A percentile compares a stretch with the other conserved stretches of the same genome.
phyloP scores from a whole-genome alignment of 2,329 filamentous ascomycete genomes.

The Amphichorda felina region DNA sequence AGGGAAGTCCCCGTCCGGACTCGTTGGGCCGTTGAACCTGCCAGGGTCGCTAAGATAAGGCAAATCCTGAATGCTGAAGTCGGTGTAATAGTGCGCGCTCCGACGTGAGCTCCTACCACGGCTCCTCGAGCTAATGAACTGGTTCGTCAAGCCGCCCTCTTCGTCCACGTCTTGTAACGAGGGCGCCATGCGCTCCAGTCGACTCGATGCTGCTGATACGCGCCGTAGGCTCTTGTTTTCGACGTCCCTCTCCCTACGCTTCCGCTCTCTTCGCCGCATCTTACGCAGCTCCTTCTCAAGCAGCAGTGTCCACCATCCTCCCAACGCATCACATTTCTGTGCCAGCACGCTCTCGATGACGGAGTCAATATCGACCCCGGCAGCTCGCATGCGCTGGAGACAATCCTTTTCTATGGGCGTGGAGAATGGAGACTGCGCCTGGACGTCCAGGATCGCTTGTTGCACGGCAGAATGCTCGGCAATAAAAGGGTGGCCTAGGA shows the following conservation, averaged over 20 bases:
- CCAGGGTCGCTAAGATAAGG: slow-evolving; percentile 60
- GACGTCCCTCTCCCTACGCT: slow-evolving; percentile 71
- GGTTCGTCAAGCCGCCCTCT: slow-evolving; percentile 46
- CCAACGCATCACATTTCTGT: slow-evolving; percentile 78
- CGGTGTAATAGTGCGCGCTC: slow-evolving; percentile 50
- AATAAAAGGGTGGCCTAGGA: slow-evolving; percentile 79
- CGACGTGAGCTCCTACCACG: slow-evolving; percentile 70
- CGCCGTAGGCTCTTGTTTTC: slow-evolving; percentile 71
- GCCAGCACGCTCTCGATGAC: slow-evolving; percentile 90
- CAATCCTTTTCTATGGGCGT: slow-evolving; percentile 84
- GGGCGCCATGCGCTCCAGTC: slow-evolving; percentile 69
- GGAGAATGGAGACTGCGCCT: slow-evolving; percentile 71
- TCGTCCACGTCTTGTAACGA: slow-evolving; percentile 70
- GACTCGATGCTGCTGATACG: slow-evolving; percentile 80
- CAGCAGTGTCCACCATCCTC: slow-evolving; percentile 91
- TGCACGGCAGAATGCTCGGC: slow-evolving; percentile 79
- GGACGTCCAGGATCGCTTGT: slow-evolving; percentile 75
- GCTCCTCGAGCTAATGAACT: slow-evolving; percentile 43
- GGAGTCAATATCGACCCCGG: slow-evolving; percentile 86
- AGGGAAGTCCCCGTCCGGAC: slow-evolving; percentile 35
- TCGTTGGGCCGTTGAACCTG: slow-evolving; percentile 29
- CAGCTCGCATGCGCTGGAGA: slow-evolving; percentile 81
- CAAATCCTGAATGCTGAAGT: slow-evolving; percentile 60
- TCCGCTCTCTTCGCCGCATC: slow-evolving; percentile 65
- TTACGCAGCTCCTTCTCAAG: slow-evolving; percentile 94